phyloP scores from a whole-genome alignment of 2,329 filamentous ascomycete species.

The Talaromyces sp. region DNA sequence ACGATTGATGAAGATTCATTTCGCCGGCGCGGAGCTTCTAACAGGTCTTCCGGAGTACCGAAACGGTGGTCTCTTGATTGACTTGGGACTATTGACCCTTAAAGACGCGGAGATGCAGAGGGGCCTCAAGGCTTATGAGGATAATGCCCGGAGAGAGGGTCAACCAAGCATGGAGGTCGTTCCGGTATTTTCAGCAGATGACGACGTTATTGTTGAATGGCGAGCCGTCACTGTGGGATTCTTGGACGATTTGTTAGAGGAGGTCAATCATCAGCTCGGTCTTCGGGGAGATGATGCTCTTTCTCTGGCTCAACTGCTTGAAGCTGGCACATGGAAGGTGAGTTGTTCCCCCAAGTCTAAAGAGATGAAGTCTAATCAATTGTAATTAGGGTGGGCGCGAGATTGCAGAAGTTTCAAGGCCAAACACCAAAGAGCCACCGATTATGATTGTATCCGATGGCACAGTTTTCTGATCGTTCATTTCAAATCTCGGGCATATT shows the following conservation, averaged over 20 bases:
- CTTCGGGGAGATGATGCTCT: slow-evolving; percentile 68
- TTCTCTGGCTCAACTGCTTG: slow-evolving; percentile 80
- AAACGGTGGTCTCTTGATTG: slow-evolving; percentile 83
- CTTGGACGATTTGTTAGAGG: slow-evolving; percentile 65
- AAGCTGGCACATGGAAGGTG: slow-evolving; percentile 98
- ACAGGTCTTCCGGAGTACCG: slow-evolving; percentile 90
- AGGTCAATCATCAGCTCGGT: slow-evolving; percentile 66
- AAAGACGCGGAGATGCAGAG: slow-evolving; percentile 67
- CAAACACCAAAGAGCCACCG: slow-evolving; percentile 93
- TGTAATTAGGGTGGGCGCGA: slow-evolving; percentile 73
- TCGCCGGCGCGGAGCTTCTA: slow-evolving; percentile 74
- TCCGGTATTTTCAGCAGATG: slow-evolving; percentile 67
- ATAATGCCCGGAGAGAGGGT: slow-evolving; percentile 69
- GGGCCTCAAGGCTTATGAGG: slow-evolving; percentile 65
- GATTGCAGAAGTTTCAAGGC: slow-evolving; percentile 89
- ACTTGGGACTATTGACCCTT: slow-evolving; percentile 75
- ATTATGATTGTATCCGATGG: slow-evolving; percentile 96
- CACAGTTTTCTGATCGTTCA: slow-evolving; percentile 71
- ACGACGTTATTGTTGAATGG: slow-evolving; percentile 79
- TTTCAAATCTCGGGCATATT: background rate
- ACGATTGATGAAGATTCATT: slow-evolving; percentile 73
- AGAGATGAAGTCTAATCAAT: background rate
- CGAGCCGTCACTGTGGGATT: slow-evolving; percentile 71
- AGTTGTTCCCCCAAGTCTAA: slow-evolving; percentile 26
- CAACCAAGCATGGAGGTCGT: slow-evolving; percentile 70